Conservation (phyloP, 2,329 filamentous ascomycete species). For the Colletotrichum nymphaeae region DNA sequence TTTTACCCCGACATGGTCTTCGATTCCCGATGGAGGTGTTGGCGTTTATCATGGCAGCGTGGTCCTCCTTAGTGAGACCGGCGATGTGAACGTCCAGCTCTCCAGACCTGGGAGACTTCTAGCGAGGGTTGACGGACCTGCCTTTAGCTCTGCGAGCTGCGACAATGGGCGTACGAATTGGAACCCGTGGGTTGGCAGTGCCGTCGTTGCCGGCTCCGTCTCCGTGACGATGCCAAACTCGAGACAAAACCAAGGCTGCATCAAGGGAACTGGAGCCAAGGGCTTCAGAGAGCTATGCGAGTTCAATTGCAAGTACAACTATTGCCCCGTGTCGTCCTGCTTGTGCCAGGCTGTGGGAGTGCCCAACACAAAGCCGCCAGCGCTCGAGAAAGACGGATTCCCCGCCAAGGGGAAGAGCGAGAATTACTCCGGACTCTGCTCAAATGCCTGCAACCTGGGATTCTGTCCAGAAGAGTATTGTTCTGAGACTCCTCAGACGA, state of each 20-base stretch:
- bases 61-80: constrained; percentile 34
- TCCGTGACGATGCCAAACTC: background rate
- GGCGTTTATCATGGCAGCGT: constrained; percentile 46
- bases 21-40: constrained; percentile 5
- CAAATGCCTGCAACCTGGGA: background rate
- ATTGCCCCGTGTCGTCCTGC: constrained; percentile 39
- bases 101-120: background rate
- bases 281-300: constrained; percentile 48
- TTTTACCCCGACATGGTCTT: constrained; percentile 18
- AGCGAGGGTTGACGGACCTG: background rate
- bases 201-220: background rate
- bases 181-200: constrained; percentile 26
- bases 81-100: constrained; percentile 33
- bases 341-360: constrained; percentile 33
- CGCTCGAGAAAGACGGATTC: background rate
- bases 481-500: background rate
- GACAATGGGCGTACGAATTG: constrained; percentile 13
- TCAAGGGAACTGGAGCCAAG: constrained; percentile 35
- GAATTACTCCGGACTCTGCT: background rate
- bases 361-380: background rate
- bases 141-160: background rate
- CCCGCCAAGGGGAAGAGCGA: background rate
- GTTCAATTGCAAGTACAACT: constrained; percentile 44
- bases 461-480: constrained; percentile 6
- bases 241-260: constrained; percentile 35